A percentile compares a stretch with the other conserved stretches of the same genome.
Conservation (phyloP, 2,329 filamentous ascomycete species). For the Aspergillus awamori region DNA sequence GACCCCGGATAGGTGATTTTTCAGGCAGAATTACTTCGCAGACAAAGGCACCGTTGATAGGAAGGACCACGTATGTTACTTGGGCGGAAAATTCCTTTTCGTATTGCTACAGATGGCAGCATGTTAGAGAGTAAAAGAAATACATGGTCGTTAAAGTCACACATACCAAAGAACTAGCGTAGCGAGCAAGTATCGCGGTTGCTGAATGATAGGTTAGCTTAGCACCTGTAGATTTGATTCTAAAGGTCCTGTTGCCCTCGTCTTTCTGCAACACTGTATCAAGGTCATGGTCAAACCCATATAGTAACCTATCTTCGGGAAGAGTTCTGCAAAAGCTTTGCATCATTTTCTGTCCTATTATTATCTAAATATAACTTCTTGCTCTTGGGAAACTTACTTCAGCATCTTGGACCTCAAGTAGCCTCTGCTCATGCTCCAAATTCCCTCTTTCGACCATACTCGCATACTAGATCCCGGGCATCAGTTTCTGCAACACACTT, state of each 20-base stretch:
- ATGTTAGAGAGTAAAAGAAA: slow-evolving; percentile 12
- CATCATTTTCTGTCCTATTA: slow-evolving; percentile 55
- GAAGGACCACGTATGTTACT: slow-evolving; percentile 64
- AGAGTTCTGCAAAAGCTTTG: slow-evolving; percentile 74
- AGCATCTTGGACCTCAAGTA: slow-evolving; percentile 49
- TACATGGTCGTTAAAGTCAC: background rate
- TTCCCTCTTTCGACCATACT: slow-evolving; percentile 81
- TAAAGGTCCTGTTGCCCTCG: slow-evolving; percentile 56
- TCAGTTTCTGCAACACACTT: background rate
- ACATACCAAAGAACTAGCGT: slow-evolving; percentile 67
- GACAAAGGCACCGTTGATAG: slow-evolving; percentile 62
- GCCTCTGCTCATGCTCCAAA: slow-evolving; percentile 61
- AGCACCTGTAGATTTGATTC: slow-evolving; percentile 69
- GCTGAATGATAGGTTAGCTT: slow-evolving; percentile 78
- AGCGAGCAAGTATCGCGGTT: slow-evolving; percentile 70
- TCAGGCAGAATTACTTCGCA: slow-evolving; percentile 81
- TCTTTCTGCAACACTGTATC: slow-evolving; percentile 60
- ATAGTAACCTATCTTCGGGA: slow-evolving; percentile 72
- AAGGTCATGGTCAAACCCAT: slow-evolving; percentile 61
- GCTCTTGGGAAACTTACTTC: slow-evolving; percentile 45
- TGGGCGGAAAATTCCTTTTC: slow-evolving; percentile 53
- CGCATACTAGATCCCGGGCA: slow-evolving; percentile 58
- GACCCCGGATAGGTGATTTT: slow-evolving; percentile 69
- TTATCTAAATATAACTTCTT: background rate
- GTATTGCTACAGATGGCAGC: slow-evolving; percentile 39